Base-by-base conservation (phyloP, 2,329 filamentous ascomycete species). In the Colletotrichum zoysiae region DNA sequence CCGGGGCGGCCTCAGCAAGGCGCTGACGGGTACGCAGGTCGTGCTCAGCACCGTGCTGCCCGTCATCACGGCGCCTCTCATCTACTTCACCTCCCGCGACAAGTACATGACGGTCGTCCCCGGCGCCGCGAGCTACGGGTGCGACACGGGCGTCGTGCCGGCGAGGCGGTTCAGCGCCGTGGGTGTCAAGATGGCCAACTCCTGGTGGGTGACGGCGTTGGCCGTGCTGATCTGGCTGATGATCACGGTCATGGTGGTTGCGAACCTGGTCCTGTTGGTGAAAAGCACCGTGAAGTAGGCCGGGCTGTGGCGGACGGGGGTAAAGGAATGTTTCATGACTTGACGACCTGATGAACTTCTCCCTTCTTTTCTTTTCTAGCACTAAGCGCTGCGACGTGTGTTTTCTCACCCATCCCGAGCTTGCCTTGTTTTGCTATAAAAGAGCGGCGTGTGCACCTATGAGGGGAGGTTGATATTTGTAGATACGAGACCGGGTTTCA, bases 31-130 rank as follows among this genome's bases (percentile, higher is more conserved):
- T 0, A 91, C 88, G 7, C 94, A 97, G 80, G 93, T 97, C 12
- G 92, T 89, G 0, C 84, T 97, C 18, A 93, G 91, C 76, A 88
- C 95, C 11, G 92, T 95, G 26, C 80, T 97, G 63, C 94, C 94
- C 0, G 94, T 97, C 78, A 89, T 95, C 42, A 90, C 89, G 1
- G 93, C 93, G 1, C 94, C 94, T 1, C 83, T 97, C 33, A 92
- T 97, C 67, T 97, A 93, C 82, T 97, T 97, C 77, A 97, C 94
- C 0, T 93, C 92, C 75, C 87, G 91, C 57, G 88, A 90, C 75
- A 90, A 90, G 77, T 96, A 92, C 81, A 97, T 97, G 94, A 72
- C 70, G 11, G 70, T 72, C 26, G 70, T 72, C 12, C 70, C 70
- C 4, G 70, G 70, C 11, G 65, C 70, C 6, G 70, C 65, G 33